phyloP scores from a whole-genome alignment of 1,284 basidiomycete species.

The Hemileia vastatrix region DNA sequence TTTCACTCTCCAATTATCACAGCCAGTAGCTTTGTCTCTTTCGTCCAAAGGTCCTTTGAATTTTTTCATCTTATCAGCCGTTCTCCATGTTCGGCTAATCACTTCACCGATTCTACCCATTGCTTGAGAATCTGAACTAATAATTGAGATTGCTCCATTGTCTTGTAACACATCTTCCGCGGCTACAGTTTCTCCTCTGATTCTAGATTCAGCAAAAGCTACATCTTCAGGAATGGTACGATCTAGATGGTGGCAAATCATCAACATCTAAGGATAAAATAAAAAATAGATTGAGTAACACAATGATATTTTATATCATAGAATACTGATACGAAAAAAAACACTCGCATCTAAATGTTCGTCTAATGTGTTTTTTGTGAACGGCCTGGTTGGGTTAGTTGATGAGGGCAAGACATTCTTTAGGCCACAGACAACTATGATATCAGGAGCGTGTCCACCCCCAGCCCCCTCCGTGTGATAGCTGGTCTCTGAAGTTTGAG shows the following conservation, averaged over 20 bases:
- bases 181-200: constrained; percentile 90
- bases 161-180: constrained; percentile 97
- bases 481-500: constrained; percentile 1
- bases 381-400: constrained; percentile 94
- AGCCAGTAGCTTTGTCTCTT: constrained; percentile 56
- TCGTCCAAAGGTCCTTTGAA: constrained; percentile 62
- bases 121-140: constrained; percentile 88
- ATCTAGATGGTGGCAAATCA: constrained; percentile 55
- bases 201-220: constrained; percentile 93
- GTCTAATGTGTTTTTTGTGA: constrained; percentile 81
- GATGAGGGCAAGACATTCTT: constrained; percentile 91
- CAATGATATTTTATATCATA: background rate
- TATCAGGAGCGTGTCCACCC: constrained; percentile 96
- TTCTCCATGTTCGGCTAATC: constrained; percentile 84
- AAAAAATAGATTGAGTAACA: background rate
- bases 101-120: constrained; percentile 99
- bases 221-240: constrained; percentile 65
- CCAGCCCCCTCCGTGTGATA: constrained; percentile 93
- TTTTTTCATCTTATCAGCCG: constrained; percentile 86
- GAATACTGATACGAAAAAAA: background rate
- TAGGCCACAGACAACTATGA: constrained; percentile 85
- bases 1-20: constrained; percentile 92
- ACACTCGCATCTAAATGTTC: constrained; percentile 83
- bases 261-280: constrained; percentile 93
- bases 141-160: constrained; percentile 85